Evolutionary conservation across 2,329 filamentous ascomycete species (phyloP), one percentile per base, ranked within the genome.

Genomic region (Plenodomus lindquistii): DNA sequence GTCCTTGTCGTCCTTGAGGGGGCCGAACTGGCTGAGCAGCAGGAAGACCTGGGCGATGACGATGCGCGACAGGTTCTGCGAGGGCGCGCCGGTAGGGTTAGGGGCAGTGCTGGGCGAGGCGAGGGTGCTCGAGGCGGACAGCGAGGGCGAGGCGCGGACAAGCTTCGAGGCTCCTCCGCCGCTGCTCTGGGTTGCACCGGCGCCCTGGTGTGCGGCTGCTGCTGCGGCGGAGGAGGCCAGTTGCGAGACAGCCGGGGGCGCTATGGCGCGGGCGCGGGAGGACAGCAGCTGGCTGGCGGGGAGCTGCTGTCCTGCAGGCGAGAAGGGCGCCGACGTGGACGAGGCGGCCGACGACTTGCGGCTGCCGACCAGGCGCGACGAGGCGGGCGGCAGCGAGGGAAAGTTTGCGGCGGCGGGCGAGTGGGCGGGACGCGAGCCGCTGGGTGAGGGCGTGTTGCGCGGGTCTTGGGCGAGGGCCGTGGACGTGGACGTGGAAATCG

Each of bases 21-120:
- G 91, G 18, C 67, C 66, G 37, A 72, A 66, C 50, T 72, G 69
- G 77, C 92, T 94, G 59, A 99, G 82, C 48, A 99, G 84, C 57
- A 99, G 85, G 77, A 94, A 96, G 60, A 97, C 86, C 79, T 99
- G 94, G 59, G 94, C 91, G 67, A 96, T 87, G 65, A 94, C 91
- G 73, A 99, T 94, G 77, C 95, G 97, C 53, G 88, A 88, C 64
- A 97, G 81, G 35, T 66, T 73, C 17, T 74, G 71, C 11, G 77
- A 72, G 39, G 75, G 66, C 37, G 70, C 73, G 36, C 54, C 53
- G 44, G 68, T 64, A 60, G 65, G 74, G 65, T 73, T 81, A 73
- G 63, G 75, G 63, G 70, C 75, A 45, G 79, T 76, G 62, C 77
- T 79, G 31, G 80, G 81, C 50, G 81, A 82, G 72, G 71, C 66